These are phyloP conservation scores for Rubus parviflorus DNA, from an alignment of 306 rosid species.

Conservation along the genomic window DNA sequence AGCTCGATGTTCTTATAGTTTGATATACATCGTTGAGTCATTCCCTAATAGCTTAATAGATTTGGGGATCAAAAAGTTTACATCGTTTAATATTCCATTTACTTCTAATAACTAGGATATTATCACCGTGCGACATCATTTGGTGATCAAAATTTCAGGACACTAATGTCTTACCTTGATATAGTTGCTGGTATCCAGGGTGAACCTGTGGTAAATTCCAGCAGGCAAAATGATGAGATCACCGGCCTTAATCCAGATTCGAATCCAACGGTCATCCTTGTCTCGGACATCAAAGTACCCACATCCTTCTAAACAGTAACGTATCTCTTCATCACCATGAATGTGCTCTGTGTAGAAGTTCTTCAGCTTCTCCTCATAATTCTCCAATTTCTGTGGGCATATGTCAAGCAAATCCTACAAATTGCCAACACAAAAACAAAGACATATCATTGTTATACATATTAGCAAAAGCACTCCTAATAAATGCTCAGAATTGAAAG, in stretches of 20 bases:
- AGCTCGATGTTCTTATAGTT: background rate
- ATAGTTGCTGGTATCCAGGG: constrained; percentile 72
- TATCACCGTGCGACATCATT: background rate
- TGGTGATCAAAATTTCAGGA: background rate
- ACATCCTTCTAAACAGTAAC: constrained; percentile 79
- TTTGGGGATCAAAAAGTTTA: too few relatives aligned
- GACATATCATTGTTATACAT: background rate
- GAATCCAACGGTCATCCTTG: constrained; percentile 82
- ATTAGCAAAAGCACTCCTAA: background rate
- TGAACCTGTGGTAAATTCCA: constrained; percentile 90
- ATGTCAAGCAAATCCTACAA: constrained; percentile 79
- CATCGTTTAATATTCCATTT: background rate
- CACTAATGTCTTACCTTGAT: constrained; percentile 54
- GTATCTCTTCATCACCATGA: constrained; percentile 92
- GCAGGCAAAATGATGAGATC: constrained; percentile 96
- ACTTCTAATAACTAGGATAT: background rate
- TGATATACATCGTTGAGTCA: background rate
- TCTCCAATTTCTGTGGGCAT: constrained; percentile 70
- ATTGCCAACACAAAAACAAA: background rate
- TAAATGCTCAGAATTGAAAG: background rate
- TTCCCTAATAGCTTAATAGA: too few relatives aligned
- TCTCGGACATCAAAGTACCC: constrained; percentile 87
- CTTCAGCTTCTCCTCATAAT: constrained; percentile 79
- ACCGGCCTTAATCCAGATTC: constrained; percentile 79
- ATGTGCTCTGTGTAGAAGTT: constrained; percentile 91